Evolutionary conservation across 2,329 filamentous ascomycete species (phyloP), one percentile per base, ranked within the genome.

Genomic region (Fusarium mundagurra): DNA sequence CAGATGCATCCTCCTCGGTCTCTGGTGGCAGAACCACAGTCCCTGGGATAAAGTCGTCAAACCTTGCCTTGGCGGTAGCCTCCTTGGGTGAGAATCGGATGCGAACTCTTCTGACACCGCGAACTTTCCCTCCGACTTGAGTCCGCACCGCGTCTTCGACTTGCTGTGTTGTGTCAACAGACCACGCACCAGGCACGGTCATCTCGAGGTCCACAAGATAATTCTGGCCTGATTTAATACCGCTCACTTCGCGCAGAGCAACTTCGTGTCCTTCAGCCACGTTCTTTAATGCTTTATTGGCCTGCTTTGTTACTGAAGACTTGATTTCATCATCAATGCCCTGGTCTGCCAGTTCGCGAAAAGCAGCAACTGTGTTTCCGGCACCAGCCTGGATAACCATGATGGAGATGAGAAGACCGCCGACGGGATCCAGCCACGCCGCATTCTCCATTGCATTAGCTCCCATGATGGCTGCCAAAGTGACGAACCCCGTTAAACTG

Each of bases 181-280:
- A 93, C 93, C 93, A 97, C 39, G 86, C 85, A 29, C 88, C 89
- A 0, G 96, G 94, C 22, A 97, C 93, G 5, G 90, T 93, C 70
- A 98, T 84, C 82, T 98, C 95, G 13, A 99, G 83, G 77, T 98
- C 96, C 77, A 98, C 92, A 36, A 98, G 87, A 81, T 97, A 98
- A 84, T 98, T 99, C 83, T 98, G 96, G 36, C 96, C 96, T 8
- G 94, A 96, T 84, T 99, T 99, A 83, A 98, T 89, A 62, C 96
- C 96, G 74, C 94, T 93, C 7, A 98, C 89, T 50, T 94, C 92
- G 50, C 92, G 89, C 51, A 98, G 84, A 79, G 94, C 90, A 14
- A 95, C 88, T 62, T 91, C 84, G 54, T 89, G 84, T 55, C 89
- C 86, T 58, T 88, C 85, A 59, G 82, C 82, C 27, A 92, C 79